Evolutionary conservation across 495 filamentous ascomycete genomes (phyloP), one percentile per base, ranked within the genome.

Genomic region (Astrothelium subdiscretum): DNA sequence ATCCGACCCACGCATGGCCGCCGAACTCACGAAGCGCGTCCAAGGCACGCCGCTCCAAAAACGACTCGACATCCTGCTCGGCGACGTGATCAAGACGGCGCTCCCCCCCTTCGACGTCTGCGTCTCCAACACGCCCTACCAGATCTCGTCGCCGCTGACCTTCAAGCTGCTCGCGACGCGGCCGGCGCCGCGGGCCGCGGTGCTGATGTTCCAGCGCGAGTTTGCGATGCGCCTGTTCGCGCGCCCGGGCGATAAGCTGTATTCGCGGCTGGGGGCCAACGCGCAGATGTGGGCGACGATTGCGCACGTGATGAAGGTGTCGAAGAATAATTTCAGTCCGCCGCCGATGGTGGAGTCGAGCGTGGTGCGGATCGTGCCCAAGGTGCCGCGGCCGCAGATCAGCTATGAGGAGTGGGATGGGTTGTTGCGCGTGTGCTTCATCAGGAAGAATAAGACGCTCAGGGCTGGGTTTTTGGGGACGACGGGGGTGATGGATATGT

Each of bases 351-450:
- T 97, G 22, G 92, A 97, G 74, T 88, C 83, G 13, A 89, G 84
- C 62, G 90, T 92, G n/a, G 81, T 91, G 58, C 73, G 85, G 32
- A 78, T 96, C 57, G 83, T 89, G 64, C 87, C 86, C 10, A 91
- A 96, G 76, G 78, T 82, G 32, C 91, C 91, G 15, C 73, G 91
- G 24, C 94, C 92, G 52, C 83, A 88, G 62, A 87, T 96, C 58
- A 88, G 84, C 66, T 97, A 92, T 71, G 89, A 95, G 57, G 92
- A 97, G 74, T 97, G 91, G 85, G 92, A 97, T 71, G 92, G 92
- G 0, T 76, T 97, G 64, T 71, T 97, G 66, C 74, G 92, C 57
- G 85, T 97, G 38, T 85, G 81, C 58, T 97, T 97, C 74, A 85
- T 89, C 59, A 76, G 87, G 52, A 81, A 86, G 69, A 88, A 89